Conservation (phyloP, 139 green algal species). For the Choricystis sp. region DNA sequence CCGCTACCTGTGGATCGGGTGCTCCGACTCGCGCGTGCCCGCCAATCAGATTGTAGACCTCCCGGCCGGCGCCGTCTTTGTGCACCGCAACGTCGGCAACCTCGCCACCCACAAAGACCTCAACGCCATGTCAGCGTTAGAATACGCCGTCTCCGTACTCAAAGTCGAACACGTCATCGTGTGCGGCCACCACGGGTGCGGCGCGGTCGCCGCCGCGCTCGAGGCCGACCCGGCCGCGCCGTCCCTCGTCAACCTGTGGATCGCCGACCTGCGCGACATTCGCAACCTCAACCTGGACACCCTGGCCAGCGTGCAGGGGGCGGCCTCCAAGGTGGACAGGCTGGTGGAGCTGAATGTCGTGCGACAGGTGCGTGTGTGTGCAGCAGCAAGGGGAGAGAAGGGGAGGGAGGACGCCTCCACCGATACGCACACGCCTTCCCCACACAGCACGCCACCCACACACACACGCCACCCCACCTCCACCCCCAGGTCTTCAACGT, state of each 20-base stretch:
- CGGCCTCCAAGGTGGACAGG: constrained; percentile 18
- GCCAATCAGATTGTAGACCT: constrained; percentile 8
- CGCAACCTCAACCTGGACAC: constrained; percentile 12
- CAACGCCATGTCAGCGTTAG: constrained; percentile 55
- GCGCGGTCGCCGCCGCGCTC: constrained; percentile 45
- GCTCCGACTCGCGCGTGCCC: constrained; percentile 2
- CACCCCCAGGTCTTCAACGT: constrained; percentile 61
- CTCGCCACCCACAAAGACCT: constrained; percentile 61
- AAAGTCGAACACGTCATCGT: constrained; percentile 69
- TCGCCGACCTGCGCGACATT: constrained; percentile 40
- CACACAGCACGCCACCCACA: neutral
- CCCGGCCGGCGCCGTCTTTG: constrained; percentile 5
- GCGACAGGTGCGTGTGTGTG: constrained; percentile 8
- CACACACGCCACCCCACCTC: constrained; percentile 1
- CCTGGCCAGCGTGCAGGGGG: constrained; percentile 19
- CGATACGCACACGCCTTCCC: neutral
- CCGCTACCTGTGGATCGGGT: neutral
- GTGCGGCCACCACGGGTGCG: constrained; percentile 67
- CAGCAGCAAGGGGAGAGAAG: no score
- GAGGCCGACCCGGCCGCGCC: constrained; percentile 30
- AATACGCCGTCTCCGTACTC: constrained; percentile 51
- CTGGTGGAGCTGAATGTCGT: constrained; percentile 34
- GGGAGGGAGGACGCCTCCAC: neutral
- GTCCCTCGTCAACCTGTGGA: constrained; percentile 63
- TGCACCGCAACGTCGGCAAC: constrained; percentile 72